Percentiles rank a stretch among this genome's conserved stretches.
Conservation (phyloP, 163 green algal species). For the Smithsoniella earleae region DNA sequence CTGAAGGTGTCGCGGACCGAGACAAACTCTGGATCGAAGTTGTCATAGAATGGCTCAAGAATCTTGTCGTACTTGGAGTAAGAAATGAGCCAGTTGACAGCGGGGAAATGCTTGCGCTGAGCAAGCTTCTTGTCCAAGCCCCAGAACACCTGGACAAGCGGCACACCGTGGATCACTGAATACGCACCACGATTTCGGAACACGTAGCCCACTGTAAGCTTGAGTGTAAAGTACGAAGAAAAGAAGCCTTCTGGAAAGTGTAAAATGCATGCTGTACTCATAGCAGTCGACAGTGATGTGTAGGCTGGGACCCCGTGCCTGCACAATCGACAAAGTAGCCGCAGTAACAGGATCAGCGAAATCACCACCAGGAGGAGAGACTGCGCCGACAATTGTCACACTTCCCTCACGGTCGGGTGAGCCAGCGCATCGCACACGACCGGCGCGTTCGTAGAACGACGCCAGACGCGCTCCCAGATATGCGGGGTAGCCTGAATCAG, state of each 20-base stretch:
- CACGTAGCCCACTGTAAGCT: too few species aligned
- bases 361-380: constrained; percentile 94
- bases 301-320: too few species aligned
- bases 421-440: constrained; percentile 86
- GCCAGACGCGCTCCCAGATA: constrained; percentile 94
- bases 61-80: constrained; percentile 98
- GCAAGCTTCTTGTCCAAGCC: constrained; percentile 99
- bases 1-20: constrained; percentile 54
- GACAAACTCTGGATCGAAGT: constrained; percentile 76
- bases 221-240: too few species aligned
- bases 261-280: too few species aligned
- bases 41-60: constrained; percentile 96
- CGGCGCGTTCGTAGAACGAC: constrained; percentile 98
- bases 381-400: constrained; percentile 97
- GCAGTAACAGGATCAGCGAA: constrained; percentile 97
- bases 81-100: constrained; percentile 99
- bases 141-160: constrained; percentile 86
- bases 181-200: too few species aligned
- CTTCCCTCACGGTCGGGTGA: constrained; percentile 82
- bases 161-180: too few species aligned
- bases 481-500: constrained; percentile 91
- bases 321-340: constrained; percentile 94
- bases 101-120: constrained; percentile 99
- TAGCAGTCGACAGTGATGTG: too few species aligned
- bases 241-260: too few species aligned